Percentiles rank a stretch among this genome's conserved stretches.
These are phyloP conservation scores for Bacidia gigantensis DNA, from an alignment of 495 filamentous ascomycete species.

Conservation along the genomic window DNA sequence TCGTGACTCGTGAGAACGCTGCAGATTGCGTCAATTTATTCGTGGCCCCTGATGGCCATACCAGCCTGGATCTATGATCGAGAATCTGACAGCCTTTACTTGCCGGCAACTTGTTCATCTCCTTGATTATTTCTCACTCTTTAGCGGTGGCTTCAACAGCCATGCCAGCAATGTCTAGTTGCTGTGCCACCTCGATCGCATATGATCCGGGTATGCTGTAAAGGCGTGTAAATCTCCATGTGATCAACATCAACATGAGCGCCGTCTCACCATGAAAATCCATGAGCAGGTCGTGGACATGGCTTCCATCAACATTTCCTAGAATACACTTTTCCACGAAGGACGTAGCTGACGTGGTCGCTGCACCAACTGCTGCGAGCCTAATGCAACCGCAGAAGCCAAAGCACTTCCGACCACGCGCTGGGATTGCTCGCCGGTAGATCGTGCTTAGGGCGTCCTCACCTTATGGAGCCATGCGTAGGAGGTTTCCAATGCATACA, in stretches of 20 bases:
- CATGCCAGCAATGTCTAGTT: no score
- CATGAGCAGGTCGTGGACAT: neutral
- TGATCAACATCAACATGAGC: neutral
- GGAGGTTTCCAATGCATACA: no score
- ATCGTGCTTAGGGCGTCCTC: neutral
- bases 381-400: neutral
- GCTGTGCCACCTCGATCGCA: neutral
- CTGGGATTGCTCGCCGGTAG: neutral
- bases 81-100: no score
- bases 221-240: neutral
- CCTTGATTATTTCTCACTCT: no score
- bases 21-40: no score
- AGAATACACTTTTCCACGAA: slow-evolving; percentile 2
- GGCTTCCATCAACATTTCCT: neutral
- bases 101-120: no score
- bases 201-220: neutral
- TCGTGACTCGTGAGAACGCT: no score
- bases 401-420: neutral
- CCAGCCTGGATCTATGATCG: no score
- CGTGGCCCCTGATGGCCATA: no score
- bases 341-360: slow-evolving; percentile 5
- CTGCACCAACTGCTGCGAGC: neutral
- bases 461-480: neutral
- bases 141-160: no score
- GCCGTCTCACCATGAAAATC: neutral